Percentiles rank a stretch among this genome's conserved stretches.
Conservation (phyloP, 2,329 filamentous ascomycete genomes). For the Sclerotinia minor region DNA sequence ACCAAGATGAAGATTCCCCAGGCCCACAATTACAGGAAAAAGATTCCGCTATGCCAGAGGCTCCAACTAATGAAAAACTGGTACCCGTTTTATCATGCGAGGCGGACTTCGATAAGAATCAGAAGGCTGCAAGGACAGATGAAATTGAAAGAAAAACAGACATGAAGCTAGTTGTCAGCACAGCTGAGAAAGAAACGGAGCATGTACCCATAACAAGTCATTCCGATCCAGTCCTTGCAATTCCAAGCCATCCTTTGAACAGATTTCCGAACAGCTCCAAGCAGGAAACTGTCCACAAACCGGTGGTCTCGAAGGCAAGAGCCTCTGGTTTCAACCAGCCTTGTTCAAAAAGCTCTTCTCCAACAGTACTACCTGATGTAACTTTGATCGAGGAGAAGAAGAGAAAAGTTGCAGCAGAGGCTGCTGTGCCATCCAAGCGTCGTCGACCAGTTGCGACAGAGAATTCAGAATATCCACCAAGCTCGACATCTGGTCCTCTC, state of each 20-base stretch:
- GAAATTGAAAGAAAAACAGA: background rate
- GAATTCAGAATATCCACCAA: background rate
- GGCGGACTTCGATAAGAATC: background rate
- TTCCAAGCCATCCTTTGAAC: background rate
- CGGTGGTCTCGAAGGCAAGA: background rate
- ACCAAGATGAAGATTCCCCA: background rate
- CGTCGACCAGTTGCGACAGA: background rate
- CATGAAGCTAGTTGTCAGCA: background rate
- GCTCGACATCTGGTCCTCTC: background rate
- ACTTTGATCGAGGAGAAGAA: slow-evolving; percentile 14
- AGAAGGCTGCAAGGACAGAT: background rate
- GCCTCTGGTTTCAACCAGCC: background rate
- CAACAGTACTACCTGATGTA: background rate
- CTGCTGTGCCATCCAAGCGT: slow-evolving; percentile 8
- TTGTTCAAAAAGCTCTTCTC: background rate
- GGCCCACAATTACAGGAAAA: background rate
- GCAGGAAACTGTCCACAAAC: background rate
- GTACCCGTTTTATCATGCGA: background rate
- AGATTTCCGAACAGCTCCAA: slow-evolving; percentile 1
- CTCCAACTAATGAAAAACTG: background rate
- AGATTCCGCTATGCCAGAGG: background rate
- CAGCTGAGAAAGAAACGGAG: background rate
- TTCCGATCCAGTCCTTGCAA: background rate
- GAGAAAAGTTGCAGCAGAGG: slow-evolving; percentile 9
- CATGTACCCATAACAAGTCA: background rate